Evolutionary conservation across 768 basidiomycete species (phyloP).

Genomic region (Strobilomyces confusus): DNA sequence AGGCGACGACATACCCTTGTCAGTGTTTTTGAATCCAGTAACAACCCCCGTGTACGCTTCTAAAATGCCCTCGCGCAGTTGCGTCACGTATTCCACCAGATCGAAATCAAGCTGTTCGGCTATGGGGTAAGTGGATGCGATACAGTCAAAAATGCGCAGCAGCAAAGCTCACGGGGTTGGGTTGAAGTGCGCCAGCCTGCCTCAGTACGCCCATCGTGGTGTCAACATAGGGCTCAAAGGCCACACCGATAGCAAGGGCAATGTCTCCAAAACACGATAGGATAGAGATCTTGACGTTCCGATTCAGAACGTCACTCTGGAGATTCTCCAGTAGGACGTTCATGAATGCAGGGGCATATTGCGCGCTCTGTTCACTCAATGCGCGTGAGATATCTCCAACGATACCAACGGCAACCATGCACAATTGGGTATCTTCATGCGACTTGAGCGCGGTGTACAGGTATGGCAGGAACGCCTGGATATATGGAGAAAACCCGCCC

Average conservation of each 20-base stretch:
- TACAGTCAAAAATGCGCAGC: neutral
- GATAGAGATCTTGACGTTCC: slow-evolving; percentile 96
- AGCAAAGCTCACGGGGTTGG: slow-evolving; percentile 67
- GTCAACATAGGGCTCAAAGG: slow-evolving; percentile 85
- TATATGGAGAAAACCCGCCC: slow-evolving; percentile 73
- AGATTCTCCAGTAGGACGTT: slow-evolving; percentile 87
- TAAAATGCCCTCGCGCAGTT: slow-evolving; percentile 89
- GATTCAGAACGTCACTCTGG: slow-evolving; percentile 83
- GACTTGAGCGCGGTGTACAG: slow-evolving; percentile 86
- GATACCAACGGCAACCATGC: slow-evolving; percentile 92
- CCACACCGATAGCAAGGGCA: slow-evolving; percentile 82
- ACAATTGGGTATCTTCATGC: slow-evolving; percentile 93
- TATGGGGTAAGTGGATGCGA: neutral
- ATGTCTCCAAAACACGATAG: slow-evolving; percentile 95
- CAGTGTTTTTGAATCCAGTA: slow-evolving; percentile 81
- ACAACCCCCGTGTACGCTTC: slow-evolving; percentile 97
- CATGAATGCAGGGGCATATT: slow-evolving; percentile 89
- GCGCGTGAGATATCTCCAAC: slow-evolving; percentile 97
- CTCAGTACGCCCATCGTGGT: slow-evolving; percentile 88
- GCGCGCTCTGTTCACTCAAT: slow-evolving; percentile 75
- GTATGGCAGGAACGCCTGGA: slow-evolving; percentile 79
- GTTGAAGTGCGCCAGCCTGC: slow-evolving; percentile 85
- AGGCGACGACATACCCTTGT: slow-evolving; percentile 49
- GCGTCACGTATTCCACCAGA: slow-evolving; percentile 86
- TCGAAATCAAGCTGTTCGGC: slow-evolving; percentile 70